Evolutionary conservation across 2,329 filamentous ascomycete species (phyloP), one percentile per base, ranked within the genome.

Genomic region (Metarhizium rileyi): DNA sequence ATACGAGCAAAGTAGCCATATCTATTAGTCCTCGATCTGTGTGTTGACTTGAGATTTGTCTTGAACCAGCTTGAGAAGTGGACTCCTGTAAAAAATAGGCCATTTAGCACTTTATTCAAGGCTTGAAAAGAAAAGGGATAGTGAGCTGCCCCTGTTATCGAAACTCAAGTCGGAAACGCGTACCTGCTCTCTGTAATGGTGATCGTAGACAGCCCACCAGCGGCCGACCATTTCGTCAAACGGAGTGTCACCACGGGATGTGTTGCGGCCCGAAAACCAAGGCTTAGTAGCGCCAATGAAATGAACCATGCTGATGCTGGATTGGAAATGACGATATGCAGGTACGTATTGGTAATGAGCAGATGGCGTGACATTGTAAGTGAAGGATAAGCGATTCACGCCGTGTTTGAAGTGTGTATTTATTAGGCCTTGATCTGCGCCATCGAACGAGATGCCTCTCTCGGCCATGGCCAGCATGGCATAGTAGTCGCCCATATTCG

Each of bases 271-370:
- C 52, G 80, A 70, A 22, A 77, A 77, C 93, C 93, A 98, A 0
- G 93, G 93, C 71, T 98, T 98, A 50, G 87, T 78, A 51, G 83
- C 70, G 40, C 93, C 93, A 60, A 98, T 97, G 67, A 96, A 98
- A 70, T 98, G 93, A 25, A 95, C 84, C 72, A 94, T 79, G 63
- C 78, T 90, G 60, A 98, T 95, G 58, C 81, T 86, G 44, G 86
- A 86, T 68, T 94, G 87, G 66, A 94, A 95, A 73, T 97, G 89
- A 56, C 83, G 81, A 69, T 95, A 98, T 47, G 93, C 93, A 12
- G 93, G 93, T 50, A 96, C 77, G 69, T 97, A 98, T 70, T 98
- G 93, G 71, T 98, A 98, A 66, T 95, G 90, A 23, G 86, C 90
- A 54, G 88, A 96, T 1, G 93, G 93, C 0, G 93, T 98, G 67